Conservation (phyloP, 306 rosid genomes). For the Vigna nakashimae region DNA sequence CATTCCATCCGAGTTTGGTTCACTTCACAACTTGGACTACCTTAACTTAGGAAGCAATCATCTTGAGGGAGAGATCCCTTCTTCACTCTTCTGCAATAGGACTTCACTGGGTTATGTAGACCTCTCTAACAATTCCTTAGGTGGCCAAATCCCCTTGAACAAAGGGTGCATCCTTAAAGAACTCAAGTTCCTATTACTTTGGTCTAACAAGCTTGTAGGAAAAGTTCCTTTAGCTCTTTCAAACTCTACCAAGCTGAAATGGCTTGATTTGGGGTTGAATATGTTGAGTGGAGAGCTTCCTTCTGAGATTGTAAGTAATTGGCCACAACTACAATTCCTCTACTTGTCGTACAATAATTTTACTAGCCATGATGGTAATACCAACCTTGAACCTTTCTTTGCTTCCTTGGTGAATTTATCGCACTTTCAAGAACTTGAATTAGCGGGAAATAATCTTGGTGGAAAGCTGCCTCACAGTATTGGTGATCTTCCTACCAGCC, state of each 20-base stretch:
- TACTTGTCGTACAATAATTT: constrained; percentile 78
- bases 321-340: constrained; percentile 72
- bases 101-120: constrained; percentile 77
- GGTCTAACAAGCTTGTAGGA: constrained; percentile 83
- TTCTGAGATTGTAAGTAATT: constrained; percentile 53
- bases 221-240: constrained; percentile 73
- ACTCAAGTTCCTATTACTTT: constrained; percentile 72
- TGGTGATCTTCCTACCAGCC: constrained; percentile 72
- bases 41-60: constrained; percentile 78
- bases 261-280: constrained; percentile 89
- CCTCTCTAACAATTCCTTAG: constrained; percentile 81
- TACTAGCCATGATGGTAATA: constrained; percentile 78
- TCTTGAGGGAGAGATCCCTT: constrained; percentile 71
- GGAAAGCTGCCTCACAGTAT: constrained; percentile 78
- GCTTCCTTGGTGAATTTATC: constrained; percentile 69
- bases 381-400: constrained; percentile 85
- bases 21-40: constrained; percentile 66
- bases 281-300: constrained; percentile 76
- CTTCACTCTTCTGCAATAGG: constrained; percentile 72
- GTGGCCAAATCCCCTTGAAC: constrained; percentile 67
- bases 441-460: constrained; percentile 80
- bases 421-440: constrained; percentile 77
- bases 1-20: constrained; percentile 71
- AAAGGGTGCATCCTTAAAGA: constrained; percentile 62
- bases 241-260: constrained; percentile 72